Base-by-base conservation (phyloP, 495 filamentous ascomycete species). In the Amphirosellinia nigrospora region DNA sequence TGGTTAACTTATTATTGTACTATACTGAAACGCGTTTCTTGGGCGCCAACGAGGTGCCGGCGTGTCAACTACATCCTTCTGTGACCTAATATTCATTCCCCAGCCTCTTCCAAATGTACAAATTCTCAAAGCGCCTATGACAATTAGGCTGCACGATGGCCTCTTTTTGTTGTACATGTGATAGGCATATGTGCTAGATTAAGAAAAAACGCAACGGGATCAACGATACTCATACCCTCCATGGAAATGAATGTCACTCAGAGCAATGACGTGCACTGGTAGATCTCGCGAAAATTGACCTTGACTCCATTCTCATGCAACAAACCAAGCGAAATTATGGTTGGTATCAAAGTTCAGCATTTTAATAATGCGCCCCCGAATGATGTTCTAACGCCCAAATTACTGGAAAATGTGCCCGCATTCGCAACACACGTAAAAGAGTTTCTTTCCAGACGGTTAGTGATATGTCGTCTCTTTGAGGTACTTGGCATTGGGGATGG, bases 351-450 rank as follows among this genome's bases (percentile, higher is more conserved):
- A 68, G 55, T 50, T 64, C 39, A 64, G 73, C 68, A 69, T 58
- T 21, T 58, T 70, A 70, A 73, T 32, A 8, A 34, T 19, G n/a
- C 15, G n/a, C 45, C 19, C 15, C 45, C n/a, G 23, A 41, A 32
- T 3, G 4, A 60, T 46, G 10, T 64, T 39, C 11, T 46, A 8
- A 19, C 38, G n/a, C 32, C 23, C 70, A 68, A 70, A 72, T 76
- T 74, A 84, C 66, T 92, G 87, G 81, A 92, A 97, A 72, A 97
- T 94, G 74, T 93, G 90, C 73, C 93, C 93, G 79, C 96, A 99
- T 28, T 88, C 86, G 83, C 92, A 95, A 84, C 96, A 99, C 52
- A 98, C 96, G 79, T 94, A 97, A 81, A 97, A 99, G 15, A 99
- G 88, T 94, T 94, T 97, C 94, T 98, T 71, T 48, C 68, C 45